A percentile compares a stretch with the other conserved stretches of the same genome.
These are phyloP conservation scores for Metschnikowia gruessii DNA, from an alignment of 805 yeast species.

Conservation along the genomic window DNA sequence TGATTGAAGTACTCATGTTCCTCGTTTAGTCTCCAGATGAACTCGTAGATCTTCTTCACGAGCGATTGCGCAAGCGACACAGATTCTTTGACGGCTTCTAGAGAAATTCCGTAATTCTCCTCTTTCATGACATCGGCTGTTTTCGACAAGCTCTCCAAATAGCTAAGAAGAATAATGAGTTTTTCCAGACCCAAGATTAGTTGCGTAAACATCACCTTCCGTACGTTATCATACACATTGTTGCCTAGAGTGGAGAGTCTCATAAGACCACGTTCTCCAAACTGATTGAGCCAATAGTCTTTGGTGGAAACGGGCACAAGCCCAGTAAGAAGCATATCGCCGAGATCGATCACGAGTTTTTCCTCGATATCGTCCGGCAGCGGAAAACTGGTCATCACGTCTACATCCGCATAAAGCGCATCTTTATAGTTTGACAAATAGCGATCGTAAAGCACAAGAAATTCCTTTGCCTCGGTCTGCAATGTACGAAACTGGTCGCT, in stretches of 20 bases:
- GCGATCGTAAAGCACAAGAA: constrained; percentile 29
- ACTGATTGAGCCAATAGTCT: constrained; percentile 60
- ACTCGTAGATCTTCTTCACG: constrained; percentile 33
- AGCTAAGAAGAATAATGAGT: constrained; percentile 44
- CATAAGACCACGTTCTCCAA: constrained; percentile 65
- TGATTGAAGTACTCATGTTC: constrained; percentile 46
- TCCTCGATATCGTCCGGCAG: constrained; percentile 17
- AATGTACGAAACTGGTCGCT: constrained; percentile 22
- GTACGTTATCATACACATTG: constrained; percentile 47
- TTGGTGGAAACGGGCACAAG: constrained; percentile 46
- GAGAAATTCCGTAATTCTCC: constrained; percentile 12
- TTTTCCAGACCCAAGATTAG: constrained; percentile 57
- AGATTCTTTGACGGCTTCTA: constrained; percentile 7
- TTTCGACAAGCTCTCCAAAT: constrained; percentile 35
- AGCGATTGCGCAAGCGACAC: constrained; percentile 22
- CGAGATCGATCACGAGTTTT: constrained; percentile 27
- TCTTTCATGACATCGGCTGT: constrained; percentile 9
- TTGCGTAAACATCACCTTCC: constrained; percentile 47
- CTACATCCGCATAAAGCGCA: constrained; percentile 20
- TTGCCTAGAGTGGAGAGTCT: constrained; percentile 53
- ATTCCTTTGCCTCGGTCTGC: constrained; percentile 24
- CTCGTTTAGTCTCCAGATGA: constrained; percentile 43
- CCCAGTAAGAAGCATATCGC: constrained; percentile 53
- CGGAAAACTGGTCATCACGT: constrained; percentile 30
- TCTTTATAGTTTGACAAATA: constrained; percentile 34